phyloP scores from a whole-genome alignment of 257 asterid genomes.

The Phtheirospermum japonicum region DNA sequence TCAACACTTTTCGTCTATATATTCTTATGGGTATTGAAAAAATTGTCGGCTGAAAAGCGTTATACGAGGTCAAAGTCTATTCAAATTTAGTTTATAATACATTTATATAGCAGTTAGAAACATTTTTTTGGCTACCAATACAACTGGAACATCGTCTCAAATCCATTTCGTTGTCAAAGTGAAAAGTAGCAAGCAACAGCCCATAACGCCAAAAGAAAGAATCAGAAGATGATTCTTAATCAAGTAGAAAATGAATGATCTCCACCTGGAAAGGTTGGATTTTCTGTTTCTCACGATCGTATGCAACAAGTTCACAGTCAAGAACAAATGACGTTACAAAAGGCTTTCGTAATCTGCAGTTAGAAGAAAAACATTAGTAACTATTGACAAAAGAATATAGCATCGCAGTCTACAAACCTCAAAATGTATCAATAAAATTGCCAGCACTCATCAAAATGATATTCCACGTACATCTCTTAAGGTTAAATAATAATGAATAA shows the following conservation, averaged over 20 bases:
- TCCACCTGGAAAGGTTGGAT: constrained; percentile 91
- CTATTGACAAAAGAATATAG: constrained; percentile 18
- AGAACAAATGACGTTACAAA: constrained; percentile 83
- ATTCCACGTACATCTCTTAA: background rate
- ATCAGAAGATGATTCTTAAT: background rate
- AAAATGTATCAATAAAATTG: constrained; percentile 10
- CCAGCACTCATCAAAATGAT: background rate
- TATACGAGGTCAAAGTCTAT: constrained; percentile 7
- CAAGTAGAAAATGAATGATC: background rate
- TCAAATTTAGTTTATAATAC: constrained; percentile 3
- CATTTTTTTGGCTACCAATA: constrained; percentile 20
- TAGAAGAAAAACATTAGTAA: constrained; percentile 24
- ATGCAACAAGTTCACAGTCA: constrained; percentile 96
- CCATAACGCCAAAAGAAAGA: background rate
- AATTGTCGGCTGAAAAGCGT: constrained; percentile 16
- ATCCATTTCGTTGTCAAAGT: constrained; percentile 1
- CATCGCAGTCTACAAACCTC: background rate
- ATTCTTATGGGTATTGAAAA: background rate
- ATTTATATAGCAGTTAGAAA: constrained; percentile 7
- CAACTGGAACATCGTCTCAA: constrained; percentile 1
- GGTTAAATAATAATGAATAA: constrained; percentile 10
- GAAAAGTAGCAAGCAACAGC: constrained; percentile 5
- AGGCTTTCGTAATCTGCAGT: constrained; percentile 71
- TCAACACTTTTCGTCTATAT: background rate
- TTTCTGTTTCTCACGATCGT: constrained; percentile 82